Conservation (phyloP, 805 yeast genomes). For the Wickerhamiella alocasiicola region DNA sequence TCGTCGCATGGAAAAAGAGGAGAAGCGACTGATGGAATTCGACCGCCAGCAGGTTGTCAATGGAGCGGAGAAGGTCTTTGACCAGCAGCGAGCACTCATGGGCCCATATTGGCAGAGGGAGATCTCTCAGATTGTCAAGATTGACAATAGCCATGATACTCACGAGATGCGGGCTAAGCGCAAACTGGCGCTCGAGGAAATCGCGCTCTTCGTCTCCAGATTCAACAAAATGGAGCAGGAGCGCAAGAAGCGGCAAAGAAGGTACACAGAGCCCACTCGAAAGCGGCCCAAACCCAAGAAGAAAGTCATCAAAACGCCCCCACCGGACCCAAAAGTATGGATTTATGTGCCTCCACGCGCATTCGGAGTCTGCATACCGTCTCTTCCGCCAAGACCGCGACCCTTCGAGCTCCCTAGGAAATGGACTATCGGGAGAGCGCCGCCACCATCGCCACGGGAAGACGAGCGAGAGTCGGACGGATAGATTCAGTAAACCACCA, state of each 20-base stretch:
- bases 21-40: constrained; percentile 42
- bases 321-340: constrained; percentile 8
- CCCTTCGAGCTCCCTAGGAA: constrained; percentile 10
- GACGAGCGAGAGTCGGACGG: neutral
- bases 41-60: constrained; percentile 41
- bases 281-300: constrained; percentile 12
- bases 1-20: constrained; percentile 50
- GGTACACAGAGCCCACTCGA: constrained; percentile 5
- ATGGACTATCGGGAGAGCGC: constrained; percentile 3
- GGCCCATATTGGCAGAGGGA: constrained; percentile 38
- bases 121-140: constrained; percentile 37
- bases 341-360: constrained; percentile 5
- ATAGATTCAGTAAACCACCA: neutral
- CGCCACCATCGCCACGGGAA: constrained; percentile 1
- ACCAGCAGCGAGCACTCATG: constrained; percentile 34
- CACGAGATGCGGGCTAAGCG: constrained; percentile 43
- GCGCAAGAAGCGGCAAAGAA: constrained; percentile 14
- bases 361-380: constrained; percentile 10
- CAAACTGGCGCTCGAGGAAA: constrained; percentile 39
- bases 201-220: constrained; percentile 25
- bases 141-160: constrained; percentile 36
- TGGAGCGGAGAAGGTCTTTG: constrained; percentile 41
- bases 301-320: neutral
- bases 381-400: neutral
- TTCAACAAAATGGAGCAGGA: constrained; percentile 13